phyloP scores from a whole-genome alignment of 306 rosid species.

The Cercis canadensis region DNA sequence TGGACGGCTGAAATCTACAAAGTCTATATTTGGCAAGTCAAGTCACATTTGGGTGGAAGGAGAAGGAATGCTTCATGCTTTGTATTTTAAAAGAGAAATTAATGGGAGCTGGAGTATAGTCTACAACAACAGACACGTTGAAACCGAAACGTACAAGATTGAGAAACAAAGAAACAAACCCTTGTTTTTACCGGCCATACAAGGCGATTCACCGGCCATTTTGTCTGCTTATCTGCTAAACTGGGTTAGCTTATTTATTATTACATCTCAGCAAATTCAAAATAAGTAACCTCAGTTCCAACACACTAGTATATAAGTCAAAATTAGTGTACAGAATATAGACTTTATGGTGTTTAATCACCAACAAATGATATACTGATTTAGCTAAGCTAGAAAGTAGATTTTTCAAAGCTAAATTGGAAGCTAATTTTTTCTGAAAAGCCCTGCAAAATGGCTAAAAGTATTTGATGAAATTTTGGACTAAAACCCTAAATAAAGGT shows the following conservation, averaged over 20 bases:
- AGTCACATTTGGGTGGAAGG: conserved; percentile 78
- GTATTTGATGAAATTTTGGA: neutral
- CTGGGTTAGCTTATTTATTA: conserved; percentile 45
- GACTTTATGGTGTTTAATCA: no score
- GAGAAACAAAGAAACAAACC: conserved; percentile 66
- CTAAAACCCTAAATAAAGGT: neutral
- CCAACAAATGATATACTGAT: neutral
- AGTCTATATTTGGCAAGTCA: conserved; percentile 64
- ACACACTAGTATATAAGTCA: neutral
- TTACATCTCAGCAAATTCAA: neutral
- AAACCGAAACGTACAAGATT: conserved; percentile 60
- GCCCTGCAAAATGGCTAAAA: no score
- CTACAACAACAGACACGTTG: conserved; percentile 68
- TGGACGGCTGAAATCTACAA: conserved; percentile 72
- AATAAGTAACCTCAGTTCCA: neutral
- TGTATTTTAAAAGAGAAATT: conserved; percentile 48
- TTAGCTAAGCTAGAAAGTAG: neutral
- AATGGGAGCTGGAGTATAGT: conserved; percentile 45
- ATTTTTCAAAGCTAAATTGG: conserved; percentile 6
- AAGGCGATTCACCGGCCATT: conserved; percentile 62
- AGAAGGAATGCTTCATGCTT: conserved; percentile 85
- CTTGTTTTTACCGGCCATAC: conserved; percentile 60
- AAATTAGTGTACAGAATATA: conserved; percentile 9
- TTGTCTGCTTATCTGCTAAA: conserved; percentile 63
- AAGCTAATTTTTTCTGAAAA: neutral